phyloP scores from a whole-genome alignment of 2,329 filamentous ascomycete species.

The Cryphonectria naterciae region DNA sequence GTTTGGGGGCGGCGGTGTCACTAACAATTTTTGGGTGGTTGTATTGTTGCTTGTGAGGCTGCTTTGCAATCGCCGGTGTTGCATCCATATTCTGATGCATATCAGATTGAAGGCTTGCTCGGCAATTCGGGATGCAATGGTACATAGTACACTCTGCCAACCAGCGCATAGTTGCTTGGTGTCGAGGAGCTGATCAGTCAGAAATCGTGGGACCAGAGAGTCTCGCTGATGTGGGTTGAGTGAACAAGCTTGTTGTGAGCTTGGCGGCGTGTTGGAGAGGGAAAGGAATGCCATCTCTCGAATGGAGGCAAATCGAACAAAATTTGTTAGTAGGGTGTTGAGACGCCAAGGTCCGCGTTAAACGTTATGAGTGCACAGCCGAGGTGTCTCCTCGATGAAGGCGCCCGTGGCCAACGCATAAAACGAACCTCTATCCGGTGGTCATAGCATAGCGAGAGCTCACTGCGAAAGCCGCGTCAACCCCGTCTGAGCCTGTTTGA shows the following conservation, averaged over 20 bases:
- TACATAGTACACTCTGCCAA: not conserved
- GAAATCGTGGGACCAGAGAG: not conserved
- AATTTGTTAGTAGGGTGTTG: not conserved
- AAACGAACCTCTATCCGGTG: not conserved
- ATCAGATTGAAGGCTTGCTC: not conserved
- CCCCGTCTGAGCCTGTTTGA: constrained; percentile 56
- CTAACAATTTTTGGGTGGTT: constrained; percentile 20
- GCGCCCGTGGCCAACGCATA: not conserved
- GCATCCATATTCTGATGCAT: not conserved
- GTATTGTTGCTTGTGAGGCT: not conserved
- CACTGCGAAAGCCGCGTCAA: constrained; percentile 38
- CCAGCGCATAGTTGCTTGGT: not conserved
- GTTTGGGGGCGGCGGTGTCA: constrained; percentile 27
- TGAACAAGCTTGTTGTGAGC: not conserved
- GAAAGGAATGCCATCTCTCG: not conserved
- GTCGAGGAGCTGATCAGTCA: not conserved
- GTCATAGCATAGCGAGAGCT: not conserved
- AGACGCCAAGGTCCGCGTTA: not conserved
- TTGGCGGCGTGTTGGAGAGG: not conserved
- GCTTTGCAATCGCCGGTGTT: not conserved
- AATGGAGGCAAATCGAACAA: not conserved
- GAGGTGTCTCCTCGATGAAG: not conserved
- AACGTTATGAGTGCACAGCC: not conserved
- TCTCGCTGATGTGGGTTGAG: not conserved
- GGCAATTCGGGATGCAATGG: not conserved